Evolutionary conservation across 1,139 yeast species (phyloP).

Genomic region (Diutina neorugosa): DNA sequence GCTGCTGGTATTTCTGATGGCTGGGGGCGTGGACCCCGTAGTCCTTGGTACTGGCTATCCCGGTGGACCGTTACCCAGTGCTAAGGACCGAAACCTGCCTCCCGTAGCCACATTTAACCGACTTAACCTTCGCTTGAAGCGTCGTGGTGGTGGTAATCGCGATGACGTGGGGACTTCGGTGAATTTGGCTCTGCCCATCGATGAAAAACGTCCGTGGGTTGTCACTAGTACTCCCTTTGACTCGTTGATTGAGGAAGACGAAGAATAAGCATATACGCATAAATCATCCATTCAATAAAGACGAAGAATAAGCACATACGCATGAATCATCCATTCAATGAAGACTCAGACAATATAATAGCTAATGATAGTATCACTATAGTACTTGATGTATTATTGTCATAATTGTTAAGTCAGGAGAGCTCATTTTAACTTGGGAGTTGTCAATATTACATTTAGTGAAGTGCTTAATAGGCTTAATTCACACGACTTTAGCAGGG

Average conservation of each 20-base stretch:
- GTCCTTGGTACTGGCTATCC: neutral
- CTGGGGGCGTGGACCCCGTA: neutral
- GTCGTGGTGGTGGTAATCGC: neutral
- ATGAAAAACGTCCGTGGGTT: neutral
- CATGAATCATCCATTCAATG: neutral
- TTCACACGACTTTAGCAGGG: no score
- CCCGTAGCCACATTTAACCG: conserved; percentile 2
- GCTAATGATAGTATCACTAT: no score
- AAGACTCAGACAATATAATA: neutral
- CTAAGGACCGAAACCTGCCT: neutral
- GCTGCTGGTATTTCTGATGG: neutral
- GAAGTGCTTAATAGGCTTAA: no score
- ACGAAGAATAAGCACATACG: neutral
- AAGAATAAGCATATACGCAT: neutral
- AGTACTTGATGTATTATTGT: no score
- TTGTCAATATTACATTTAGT: no score
- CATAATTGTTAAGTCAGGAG: no score
- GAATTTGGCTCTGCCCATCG: neutral
- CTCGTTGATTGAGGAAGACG: neutral
- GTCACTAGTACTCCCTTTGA: neutral
- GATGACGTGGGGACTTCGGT: neutral
- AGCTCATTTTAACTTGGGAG: no score
- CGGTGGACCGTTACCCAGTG: neutral
- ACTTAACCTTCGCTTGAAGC: neutral
- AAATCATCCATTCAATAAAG: neutral